Percentiles rank a stretch among this genome's conserved stretches.
Evolutionary conservation across 805 yeast species (phyloP).

Genomic region (Candida tallmaniae): DNA sequence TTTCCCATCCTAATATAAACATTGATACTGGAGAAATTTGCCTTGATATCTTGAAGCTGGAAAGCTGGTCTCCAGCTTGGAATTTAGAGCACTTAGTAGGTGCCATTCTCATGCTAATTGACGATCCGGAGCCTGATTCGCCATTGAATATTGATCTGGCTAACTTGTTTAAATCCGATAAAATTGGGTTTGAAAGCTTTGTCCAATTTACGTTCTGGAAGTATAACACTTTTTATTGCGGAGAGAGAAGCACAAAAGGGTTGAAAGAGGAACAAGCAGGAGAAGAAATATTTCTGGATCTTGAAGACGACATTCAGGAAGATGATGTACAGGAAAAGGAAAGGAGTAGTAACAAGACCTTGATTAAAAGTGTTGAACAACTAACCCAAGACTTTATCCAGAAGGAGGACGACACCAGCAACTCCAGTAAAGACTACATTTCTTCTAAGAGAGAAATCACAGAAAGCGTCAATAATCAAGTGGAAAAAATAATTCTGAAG

Average conservation of each 20-base stretch:
- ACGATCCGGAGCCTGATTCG: conserved; percentile 66
- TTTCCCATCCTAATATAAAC: conserved; percentile 39
- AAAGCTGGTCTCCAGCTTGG: conserved; percentile 76
- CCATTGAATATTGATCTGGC: conserved; percentile 72
- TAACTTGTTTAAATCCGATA: conserved; percentile 46
- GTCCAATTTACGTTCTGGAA: conserved; percentile 41
- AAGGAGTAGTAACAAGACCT: background rate
- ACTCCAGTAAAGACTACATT: conserved; percentile 13
- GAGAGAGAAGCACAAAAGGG: conserved; percentile 3
- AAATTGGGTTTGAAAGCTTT: conserved; percentile 33
- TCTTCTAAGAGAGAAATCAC: conserved; percentile 27
- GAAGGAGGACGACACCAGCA: conserved; percentile 29
- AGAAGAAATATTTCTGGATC: background rate
- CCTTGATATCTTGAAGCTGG: conserved; percentile 54
- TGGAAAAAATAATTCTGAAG: conserved; percentile 17
- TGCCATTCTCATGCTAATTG: conserved; percentile 54
- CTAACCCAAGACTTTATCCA: conserved; percentile 28
- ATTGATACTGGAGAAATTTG: conserved; percentile 62
- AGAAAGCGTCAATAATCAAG: conserved; percentile 27
- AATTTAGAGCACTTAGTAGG: conserved; percentile 49
- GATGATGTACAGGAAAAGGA: background rate
- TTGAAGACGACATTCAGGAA: background rate
- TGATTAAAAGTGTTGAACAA: conserved; percentile 29
- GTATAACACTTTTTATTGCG: conserved; percentile 21
- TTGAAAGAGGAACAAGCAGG: too few species aligned